A percentile compares a stretch with the other conserved stretches of the same genome.
phyloP scores from a whole-genome alignment of 1,284 basidiomycete species.

The Ustilago nuda region DNA sequence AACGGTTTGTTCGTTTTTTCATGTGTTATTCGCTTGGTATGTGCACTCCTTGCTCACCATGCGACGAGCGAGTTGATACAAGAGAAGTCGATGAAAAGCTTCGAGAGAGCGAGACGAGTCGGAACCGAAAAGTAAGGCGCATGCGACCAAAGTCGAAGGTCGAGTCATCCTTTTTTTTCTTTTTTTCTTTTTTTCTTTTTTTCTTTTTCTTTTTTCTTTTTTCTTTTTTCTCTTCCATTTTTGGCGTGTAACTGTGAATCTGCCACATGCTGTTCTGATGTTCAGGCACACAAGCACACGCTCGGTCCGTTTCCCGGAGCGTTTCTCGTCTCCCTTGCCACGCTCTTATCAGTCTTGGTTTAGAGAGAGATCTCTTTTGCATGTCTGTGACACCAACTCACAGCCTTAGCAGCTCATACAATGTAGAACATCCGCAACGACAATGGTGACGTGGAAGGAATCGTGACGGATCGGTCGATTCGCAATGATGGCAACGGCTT shows the following conservation, averaged over 20 bases:
- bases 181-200: not conserved
- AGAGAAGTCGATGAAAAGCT: not conserved
- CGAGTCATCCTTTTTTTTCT: constrained; percentile 1
- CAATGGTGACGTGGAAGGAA: not conserved
- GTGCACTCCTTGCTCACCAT: not conserved
- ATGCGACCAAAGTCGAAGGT: constrained; percentile 1
- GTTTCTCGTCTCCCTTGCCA: not conserved
- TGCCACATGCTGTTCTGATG: not conserved
- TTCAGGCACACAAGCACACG: not conserved
- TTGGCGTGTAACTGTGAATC: not conserved
- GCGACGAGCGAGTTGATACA: not conserved
- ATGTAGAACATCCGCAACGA: too few species aligned
- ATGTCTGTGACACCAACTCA: too few species aligned
- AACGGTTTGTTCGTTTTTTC: not conserved
- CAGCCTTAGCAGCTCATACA: too few species aligned
- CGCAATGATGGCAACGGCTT: not conserved
- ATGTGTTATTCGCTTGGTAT: too few species aligned
- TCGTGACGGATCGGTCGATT: not conserved
- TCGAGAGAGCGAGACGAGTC: not conserved
- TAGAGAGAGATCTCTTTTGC: too few species aligned
- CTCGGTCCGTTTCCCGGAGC: not conserved
- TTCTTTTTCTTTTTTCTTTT: too few species aligned
- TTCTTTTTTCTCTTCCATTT: too few species aligned
- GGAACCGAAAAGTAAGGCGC: not conserved
- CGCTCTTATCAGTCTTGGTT: too few species aligned